Evolutionary conservation across 306 rosid genomes (phyloP).

Genomic region (Mucuna pruriens): DNA sequence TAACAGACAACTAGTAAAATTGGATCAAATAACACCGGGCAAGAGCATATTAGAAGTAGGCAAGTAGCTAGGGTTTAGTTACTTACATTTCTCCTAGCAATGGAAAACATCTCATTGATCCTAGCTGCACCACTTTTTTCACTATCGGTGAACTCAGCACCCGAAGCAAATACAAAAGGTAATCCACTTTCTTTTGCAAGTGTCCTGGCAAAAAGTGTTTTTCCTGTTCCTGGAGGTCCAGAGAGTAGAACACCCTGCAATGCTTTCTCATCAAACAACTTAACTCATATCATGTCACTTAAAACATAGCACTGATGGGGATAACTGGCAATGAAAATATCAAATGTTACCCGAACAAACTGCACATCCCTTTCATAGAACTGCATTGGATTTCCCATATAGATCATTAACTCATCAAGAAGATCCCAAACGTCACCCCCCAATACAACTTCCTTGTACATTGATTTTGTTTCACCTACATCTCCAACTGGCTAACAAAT

Average conservation of each 20-base stretch:
- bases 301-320: conserved; percentile 32
- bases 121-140: conserved; percentile 94
- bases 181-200: conserved; percentile 90
- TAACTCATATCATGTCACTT: conserved; percentile 16
- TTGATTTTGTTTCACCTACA: conserved; percentile 80
- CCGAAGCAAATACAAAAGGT: conserved; percentile 97
- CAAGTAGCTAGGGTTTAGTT: conserved; percentile 38
- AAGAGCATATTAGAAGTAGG: conserved; percentile 16
- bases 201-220: conserved; percentile 96
- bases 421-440: conserved; percentile 99
- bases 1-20: conserved; percentile 28
- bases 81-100: conserved; percentile 90
- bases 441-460: conserved; percentile 90
- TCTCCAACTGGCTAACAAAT: conserved; percentile 81
- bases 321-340: conserved; percentile 23
- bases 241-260: conserved; percentile 97
- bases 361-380: conserved; percentile 86
- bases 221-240: conserved; percentile 99
- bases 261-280: conserved; percentile 39
- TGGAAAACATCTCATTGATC: conserved; percentile 89
- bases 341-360: conserved; percentile 84
- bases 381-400: conserved; percentile 98
- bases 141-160: conserved; percentile 98
- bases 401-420: conserved; percentile 95
- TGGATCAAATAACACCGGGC: conserved; percentile 9